phyloP scores from a whole-genome alignment of 805 yeast genomes.

The Yamadazyma tumulicola region DNA sequence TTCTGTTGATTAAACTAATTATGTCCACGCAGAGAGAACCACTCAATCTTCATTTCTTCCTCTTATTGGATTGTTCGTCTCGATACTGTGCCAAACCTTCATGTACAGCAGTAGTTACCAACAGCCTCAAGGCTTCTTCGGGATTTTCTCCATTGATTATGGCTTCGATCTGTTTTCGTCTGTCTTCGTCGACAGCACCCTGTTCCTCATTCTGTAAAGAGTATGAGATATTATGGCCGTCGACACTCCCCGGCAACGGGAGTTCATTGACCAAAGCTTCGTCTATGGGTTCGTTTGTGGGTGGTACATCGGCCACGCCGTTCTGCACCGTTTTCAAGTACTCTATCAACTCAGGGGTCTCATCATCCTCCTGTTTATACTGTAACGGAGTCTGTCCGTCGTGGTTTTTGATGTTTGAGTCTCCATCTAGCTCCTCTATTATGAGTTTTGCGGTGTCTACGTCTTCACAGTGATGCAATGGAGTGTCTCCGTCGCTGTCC shows the following conservation, averaged over 20 bases:
- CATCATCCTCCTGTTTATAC: constrained; percentile 79
- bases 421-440: constrained; percentile 67
- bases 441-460: constrained; percentile 59
- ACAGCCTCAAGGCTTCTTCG: constrained; percentile 69
- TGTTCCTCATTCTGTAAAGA: constrained; percentile 44
- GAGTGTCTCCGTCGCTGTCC: constrained; percentile 93
- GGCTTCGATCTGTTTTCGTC: constrained; percentile 61
- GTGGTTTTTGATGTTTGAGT: constrained; percentile 56
- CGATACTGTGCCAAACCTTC: constrained; percentile 42
- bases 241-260: constrained; percentile 36
- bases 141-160: constrained; percentile 79
- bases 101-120: constrained; percentile 63
- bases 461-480: constrained; percentile 87
- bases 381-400: constrained; percentile 76
- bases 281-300: constrained; percentile 3
- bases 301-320: constrained; percentile 6
- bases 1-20: no score
- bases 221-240: constrained; percentile 54
- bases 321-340: constrained; percentile 45
- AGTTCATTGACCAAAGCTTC: constrained; percentile 13
- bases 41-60: no score
- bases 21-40: no score
- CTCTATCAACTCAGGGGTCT: constrained; percentile 70
- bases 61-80: constrained; percentile 10
- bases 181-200: constrained; percentile 33